Conservation (phyloP, 2,329 filamentous ascomycete genomes). For the Fusarium papillatum region DNA sequence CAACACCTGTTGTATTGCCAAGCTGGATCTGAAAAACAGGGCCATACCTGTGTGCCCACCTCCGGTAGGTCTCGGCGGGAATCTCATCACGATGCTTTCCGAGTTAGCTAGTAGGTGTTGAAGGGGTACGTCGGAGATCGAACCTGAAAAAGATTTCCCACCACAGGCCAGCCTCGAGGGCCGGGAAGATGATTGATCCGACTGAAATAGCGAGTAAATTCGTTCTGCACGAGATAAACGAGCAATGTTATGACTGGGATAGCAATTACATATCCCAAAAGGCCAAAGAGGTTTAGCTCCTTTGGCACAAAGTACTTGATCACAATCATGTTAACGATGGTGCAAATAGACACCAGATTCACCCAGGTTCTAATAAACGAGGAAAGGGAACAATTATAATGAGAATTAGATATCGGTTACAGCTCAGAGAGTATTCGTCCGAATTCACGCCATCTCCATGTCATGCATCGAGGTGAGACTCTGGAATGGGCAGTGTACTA, state of each 20-base stretch:
- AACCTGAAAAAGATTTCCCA: conserved; percentile 24
- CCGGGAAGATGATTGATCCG: conserved; percentile 7
- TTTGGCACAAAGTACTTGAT: neutral
- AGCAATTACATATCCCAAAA: neutral
- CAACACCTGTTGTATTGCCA: conserved; percentile 69
- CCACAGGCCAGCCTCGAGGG: conserved; percentile 15
- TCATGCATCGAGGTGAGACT: neutral
- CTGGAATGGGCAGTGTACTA: neutral
- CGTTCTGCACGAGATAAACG: neutral
- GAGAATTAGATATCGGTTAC: neutral
- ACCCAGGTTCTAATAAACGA: neutral
- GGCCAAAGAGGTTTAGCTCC: neutral
- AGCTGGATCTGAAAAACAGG: conserved; percentile 51
- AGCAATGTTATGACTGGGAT: neutral
- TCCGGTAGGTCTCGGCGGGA: conserved; percentile 42
- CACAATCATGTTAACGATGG: neutral
- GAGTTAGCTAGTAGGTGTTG: neutral
- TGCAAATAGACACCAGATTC: neutral
- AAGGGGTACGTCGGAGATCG: neutral
- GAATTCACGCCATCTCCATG: neutral
- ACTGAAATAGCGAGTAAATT: neutral
- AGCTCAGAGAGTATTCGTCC: neutral
- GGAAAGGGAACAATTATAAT: neutral
- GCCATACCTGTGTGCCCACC: conserved; percentile 47
- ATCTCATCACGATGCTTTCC: conserved; percentile 4